Base-by-base conservation (phyloP, 768 basidiomycete genomes). In the Serendipita sp. region DNA sequence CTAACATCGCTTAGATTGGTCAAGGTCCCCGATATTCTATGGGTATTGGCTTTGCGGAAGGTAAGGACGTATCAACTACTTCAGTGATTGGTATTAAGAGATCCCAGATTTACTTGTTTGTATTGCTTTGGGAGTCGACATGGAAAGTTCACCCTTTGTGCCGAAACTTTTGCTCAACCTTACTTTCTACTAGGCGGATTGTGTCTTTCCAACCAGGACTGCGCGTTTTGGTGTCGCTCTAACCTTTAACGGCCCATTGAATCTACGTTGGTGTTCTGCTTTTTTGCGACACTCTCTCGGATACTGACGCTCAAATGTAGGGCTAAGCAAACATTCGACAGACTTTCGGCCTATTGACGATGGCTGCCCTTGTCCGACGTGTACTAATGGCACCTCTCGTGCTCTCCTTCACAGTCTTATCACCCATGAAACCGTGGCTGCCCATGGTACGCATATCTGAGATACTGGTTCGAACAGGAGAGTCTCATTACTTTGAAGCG, bases 11-110 rank as follows among this genome's bases (percentile, higher is more conserved):
- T 37, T 23, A 34, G 37, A 53, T 44, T 55, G 62, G 71, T 60
- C 58, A 65, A 91, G 89, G 88, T 50, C 91, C 91, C 6, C 80
- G 91, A 67, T 95, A 94, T 74, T 85, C 86, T 3, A 95, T 95
- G 91, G 92, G 91, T 1, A 81, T 94, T 46, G 91, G 91, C 6
- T 93, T 91, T 72, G 90, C 91, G 33, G 91, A 94, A 82, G 89
- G 88, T 88, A 66, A 43, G 44, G 53, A 18, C 23, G 27, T 5
- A 50, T 40, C 36, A 3, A 18, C 58, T 52, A 15, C 3, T 33
- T 46, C 23, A 40, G n/a, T 40, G 0, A 18, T 50, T 64, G 36
- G 53, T 34, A 48, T 58, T 52, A 36, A 44, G 60, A 62, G 3
- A 33, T 15, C 29, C 44, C 66, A 89, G 91, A 95, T 76, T 78